Conservation (phyloP, 2,329 filamentous ascomycete species). For the Drechslerella dactyloides region DNA sequence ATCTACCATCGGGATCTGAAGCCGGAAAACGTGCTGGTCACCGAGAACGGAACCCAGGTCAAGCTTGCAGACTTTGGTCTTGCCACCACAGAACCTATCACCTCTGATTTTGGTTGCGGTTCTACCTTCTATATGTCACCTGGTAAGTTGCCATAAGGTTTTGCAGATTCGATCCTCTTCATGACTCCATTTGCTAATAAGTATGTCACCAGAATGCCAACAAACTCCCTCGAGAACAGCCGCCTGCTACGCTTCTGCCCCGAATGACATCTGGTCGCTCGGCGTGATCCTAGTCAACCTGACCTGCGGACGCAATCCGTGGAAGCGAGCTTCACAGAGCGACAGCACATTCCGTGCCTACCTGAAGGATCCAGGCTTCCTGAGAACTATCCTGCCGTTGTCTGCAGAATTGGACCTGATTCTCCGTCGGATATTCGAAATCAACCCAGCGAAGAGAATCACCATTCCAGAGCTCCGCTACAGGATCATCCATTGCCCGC, state of each 20-base stretch:
- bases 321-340: constrained; percentile 93
- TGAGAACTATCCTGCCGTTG: constrained; percentile 89
- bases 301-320: constrained; percentile 96
- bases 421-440: constrained; percentile 83
- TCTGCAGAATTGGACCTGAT: constrained; percentile 89
- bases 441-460: constrained; percentile 81
- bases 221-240: constrained; percentile 73
- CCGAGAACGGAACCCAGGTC: constrained; percentile 83
- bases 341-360: constrained; percentile 95
- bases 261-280: constrained; percentile 98
- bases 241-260: constrained; percentile 84
- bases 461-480: constrained; percentile 78
- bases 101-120: constrained; percentile 94
- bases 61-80: constrained; percentile 98
- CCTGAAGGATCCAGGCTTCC: constrained; percentile 80
- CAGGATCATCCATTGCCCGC: constrained; percentile 76
- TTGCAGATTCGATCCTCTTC: constrained; percentile 34
- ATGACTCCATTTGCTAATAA: constrained; percentile 52
- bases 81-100: constrained; percentile 80
- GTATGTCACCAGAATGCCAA: constrained; percentile 75
- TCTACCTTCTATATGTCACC: constrained; percentile 99
- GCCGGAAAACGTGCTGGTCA: constrained; percentile 96
- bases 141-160: constrained; percentile 68
- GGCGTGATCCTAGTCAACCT: constrained; percentile 97
- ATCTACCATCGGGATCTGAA: constrained; percentile 98